These are phyloP conservation scores for Phoma sp. DNA, from an alignment of 2,329 filamentous ascomycete species.

Conservation along the genomic window DNA sequence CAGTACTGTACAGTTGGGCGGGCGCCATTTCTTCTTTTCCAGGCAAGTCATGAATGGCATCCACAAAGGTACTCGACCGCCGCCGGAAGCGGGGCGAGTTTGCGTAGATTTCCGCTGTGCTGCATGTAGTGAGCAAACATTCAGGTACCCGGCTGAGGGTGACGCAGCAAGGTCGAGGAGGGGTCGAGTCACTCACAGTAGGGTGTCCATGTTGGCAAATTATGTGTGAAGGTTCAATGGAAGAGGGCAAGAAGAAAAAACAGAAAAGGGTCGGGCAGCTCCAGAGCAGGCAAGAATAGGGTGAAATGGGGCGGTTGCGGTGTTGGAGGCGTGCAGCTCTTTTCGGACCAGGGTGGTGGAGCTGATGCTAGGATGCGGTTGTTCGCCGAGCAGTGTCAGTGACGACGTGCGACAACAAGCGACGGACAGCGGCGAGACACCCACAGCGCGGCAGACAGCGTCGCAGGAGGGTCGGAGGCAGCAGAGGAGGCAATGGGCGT, in stretches of 20 bases:
- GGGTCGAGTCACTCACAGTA: conserved; percentile 61
- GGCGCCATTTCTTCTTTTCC: conserved; percentile 87
- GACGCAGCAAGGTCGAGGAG: conserved; percentile 20
- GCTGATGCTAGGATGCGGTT: conserved; percentile 26
- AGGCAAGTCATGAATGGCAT: conserved; percentile 93
- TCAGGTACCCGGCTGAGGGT: not conserved
- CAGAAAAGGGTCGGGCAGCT: conserved; percentile 8
- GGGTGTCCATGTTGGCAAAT: conserved; percentile 62
- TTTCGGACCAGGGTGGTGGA: conserved; percentile 23
- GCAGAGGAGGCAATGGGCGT: not conserved
- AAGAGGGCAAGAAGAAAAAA: conserved; percentile 12
- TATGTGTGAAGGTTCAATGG: conserved; percentile 10
- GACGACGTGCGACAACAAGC: conserved; percentile 26
- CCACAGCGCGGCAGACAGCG: conserved; percentile 14
- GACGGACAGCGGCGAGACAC: conserved; percentile 15
- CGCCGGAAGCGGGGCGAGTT: conserved; percentile 89
- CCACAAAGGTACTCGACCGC: conserved; percentile 94
- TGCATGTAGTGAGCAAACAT: conserved; percentile 49
- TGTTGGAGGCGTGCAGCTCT: conserved; percentile 24
- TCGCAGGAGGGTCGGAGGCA: conserved; percentile 22
- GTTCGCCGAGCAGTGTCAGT: conserved; percentile 30
- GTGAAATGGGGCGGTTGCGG: conserved; percentile 20
- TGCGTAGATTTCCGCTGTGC: conserved; percentile 89
- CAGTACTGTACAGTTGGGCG: conserved; percentile 96
- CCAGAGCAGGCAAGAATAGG: conserved; percentile 10